Evolutionary conservation across 371 early-diverging fungal species (phyloP).

Genomic region (Mycotypha africana): DNA sequence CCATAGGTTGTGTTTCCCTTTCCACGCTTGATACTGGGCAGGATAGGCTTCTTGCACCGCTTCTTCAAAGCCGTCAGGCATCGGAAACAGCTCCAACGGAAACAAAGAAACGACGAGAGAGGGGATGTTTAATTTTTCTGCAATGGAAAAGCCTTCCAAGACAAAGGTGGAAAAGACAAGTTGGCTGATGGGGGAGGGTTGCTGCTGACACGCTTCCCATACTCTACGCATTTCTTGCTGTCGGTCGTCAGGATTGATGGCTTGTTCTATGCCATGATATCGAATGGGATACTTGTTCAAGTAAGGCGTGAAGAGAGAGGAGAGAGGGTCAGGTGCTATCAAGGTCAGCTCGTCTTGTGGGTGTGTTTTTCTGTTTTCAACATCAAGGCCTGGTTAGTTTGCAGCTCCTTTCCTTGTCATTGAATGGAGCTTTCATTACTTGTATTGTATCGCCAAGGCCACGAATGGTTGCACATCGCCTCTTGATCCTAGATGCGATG

Average conservation of each 20-base stretch:
- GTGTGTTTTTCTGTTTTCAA: no score
- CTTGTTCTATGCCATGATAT: not conserved
- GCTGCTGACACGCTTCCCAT: constrained; percentile 1
- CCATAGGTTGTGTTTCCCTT: constrained; percentile 1
- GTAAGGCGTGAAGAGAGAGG: no score
- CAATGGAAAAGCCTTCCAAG: constrained; percentile 1
- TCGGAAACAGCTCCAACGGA: not conserved
- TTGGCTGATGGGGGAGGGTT: not conserved
- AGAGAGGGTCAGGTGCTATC: no score
- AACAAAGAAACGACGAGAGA: not conserved
- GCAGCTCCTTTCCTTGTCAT: no score
- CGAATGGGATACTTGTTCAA: not conserved
- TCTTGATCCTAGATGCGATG: constrained; percentile 5
- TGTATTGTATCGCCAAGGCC: not conserved
- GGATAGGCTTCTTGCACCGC: not conserved
- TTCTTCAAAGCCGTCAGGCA: not conserved
- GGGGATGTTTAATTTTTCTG: not conserved
- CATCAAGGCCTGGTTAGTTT: no score
- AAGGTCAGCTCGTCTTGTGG: no score
- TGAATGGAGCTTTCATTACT: not conserved
- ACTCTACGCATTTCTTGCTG: not conserved
- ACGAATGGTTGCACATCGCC: constrained; percentile 4
- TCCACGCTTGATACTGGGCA: not conserved
- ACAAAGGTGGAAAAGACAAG: not conserved
- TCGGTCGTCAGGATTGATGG: not conserved